Base-by-base conservation (phyloP, 1,139 yeast genomes). In the Debaryomycetaceae sp. region DNA sequence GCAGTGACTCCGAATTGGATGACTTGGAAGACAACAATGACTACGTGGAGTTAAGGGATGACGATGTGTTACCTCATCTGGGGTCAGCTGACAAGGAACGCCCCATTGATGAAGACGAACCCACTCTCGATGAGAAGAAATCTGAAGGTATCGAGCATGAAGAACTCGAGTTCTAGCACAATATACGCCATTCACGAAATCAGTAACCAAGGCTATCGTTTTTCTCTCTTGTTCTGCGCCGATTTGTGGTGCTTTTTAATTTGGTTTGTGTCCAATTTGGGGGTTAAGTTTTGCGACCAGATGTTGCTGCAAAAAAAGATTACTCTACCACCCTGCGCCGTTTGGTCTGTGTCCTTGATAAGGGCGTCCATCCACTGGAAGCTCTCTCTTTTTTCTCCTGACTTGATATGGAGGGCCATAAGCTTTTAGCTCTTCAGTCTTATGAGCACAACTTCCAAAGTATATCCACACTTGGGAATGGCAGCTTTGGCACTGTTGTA, bases 401-500 rank as follows among this genome's bases (percentile, higher is more conserved):
- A 19, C 8, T 9, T 8, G 14, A 19, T n/a, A 9, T 13, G 25
- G 9, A 23, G 25, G 25, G 12, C 10, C 21, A 19, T n/a, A 5
- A n/a, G 20, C 4, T 23, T 6, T 18, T 30, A 12, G 12, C 13
- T 8, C 15, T 75, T n/a, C 61, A 59, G 31, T 49, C 71, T 2
- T 58, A 69, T 34, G 48, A 50, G 8, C 53, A 56, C 3, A 60
- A 74, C 33, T 83, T 78, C 49, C 70, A 65, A 34, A 43, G 64
- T 4, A 60, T 82, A 8, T 64, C 71, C 30, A 65, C 61, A 31
- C 58, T 84, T 36, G 95, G 95, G 0, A 72, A 70, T 37, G 95
- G 95, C 1, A 78, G 89, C 32, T 84, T 84, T 63, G 95, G 95
- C 1, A 61, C 72, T 2, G 94, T 84, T 1, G 60, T 71, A 5